Percentiles rank a stretch among this genome's conserved stretches.
Evolutionary conservation across 2,329 filamentous ascomycete genomes (phyloP).

Genomic region (Colletotrichum ledebouriae): DNA sequence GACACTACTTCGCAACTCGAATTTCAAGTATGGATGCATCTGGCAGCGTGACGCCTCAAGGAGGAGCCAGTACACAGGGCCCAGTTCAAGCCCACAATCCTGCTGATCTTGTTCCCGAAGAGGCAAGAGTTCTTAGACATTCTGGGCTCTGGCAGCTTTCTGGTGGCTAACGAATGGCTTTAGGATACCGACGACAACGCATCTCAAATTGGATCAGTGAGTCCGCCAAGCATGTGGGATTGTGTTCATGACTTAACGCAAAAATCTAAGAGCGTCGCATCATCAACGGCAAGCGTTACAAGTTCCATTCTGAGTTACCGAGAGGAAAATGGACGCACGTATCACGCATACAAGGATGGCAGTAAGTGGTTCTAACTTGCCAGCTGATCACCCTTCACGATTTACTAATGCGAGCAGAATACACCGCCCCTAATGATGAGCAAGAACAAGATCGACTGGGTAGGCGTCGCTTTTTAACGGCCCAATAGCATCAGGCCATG

Average conservation of each 20-base stretch:
- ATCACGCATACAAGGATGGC: slow-evolving; percentile 18
- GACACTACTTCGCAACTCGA: not conserved
- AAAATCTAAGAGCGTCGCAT: not conserved
- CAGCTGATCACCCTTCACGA: not conserved
- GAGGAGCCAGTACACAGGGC: not conserved
- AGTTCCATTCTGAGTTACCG: slow-evolving; percentile 48
- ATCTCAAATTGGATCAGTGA: not conserved
- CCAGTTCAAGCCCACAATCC: slow-evolving; percentile 6
- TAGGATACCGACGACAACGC: not conserved
- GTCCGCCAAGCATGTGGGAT: not conserved
- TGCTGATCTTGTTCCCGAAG: not conserved
- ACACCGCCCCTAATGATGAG: slow-evolving; percentile 34
- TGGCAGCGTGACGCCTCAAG: not conserved
- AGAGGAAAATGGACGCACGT: not conserved
- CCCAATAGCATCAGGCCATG: slow-evolving; percentile 4
- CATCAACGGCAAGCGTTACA: slow-evolving; percentile 45
- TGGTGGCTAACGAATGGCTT: not conserved
- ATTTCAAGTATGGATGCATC: not conserved
- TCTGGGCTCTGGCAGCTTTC: not conserved
- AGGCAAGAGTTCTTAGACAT: not conserved
- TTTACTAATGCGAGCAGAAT: slow-evolving; percentile 13
- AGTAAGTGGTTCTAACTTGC: not conserved
- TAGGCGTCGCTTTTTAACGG: slow-evolving; percentile 10
- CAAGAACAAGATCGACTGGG: slow-evolving; percentile 30
- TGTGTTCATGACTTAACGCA: no score